Evolutionary conservation across 108 stramenopile species (phyloP).

Genomic region (Cyclotella sp.): DNA sequence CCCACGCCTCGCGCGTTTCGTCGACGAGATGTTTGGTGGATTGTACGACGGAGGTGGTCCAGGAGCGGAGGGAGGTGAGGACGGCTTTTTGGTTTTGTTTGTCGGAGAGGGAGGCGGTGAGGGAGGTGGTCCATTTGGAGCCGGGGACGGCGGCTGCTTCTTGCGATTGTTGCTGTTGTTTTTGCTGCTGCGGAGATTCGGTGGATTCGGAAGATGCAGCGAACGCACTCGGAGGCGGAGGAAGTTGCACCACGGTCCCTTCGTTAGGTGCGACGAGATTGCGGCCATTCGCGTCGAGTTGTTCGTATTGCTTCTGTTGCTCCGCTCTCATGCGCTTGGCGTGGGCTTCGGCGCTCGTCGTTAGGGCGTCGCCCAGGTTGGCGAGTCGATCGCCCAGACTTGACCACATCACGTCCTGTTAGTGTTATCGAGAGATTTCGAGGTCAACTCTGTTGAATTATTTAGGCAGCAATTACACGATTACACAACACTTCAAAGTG

Average conservation of each 20-base stretch:
- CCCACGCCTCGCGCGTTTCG: constrained; percentile 37
- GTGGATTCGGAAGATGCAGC: background rate
- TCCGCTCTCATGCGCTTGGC: constrained; percentile 18
- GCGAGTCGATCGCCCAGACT: constrained; percentile 46
- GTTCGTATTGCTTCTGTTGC: constrained; percentile 5
- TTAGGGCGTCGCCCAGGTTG: constrained; percentile 39
- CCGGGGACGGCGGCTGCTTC: background rate
- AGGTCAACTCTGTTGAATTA: too few relatives aligned
- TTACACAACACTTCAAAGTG: too few relatives aligned
- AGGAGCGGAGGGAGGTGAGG: constrained; percentile 25
- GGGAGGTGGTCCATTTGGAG: constrained; percentile 25
- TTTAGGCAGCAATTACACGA: too few relatives aligned
- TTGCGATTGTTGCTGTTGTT: constrained; percentile 18
- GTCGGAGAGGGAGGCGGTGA: constrained; percentile 34
- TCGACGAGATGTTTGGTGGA: constrained; percentile 39
- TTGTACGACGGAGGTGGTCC: constrained; percentile 33
- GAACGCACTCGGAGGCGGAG: background rate
- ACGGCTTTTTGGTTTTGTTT: constrained; percentile 32
- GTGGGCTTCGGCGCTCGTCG: constrained; percentile 27
- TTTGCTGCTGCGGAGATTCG: background rate
- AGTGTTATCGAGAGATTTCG: background rate
- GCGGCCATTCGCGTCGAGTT: background rate
- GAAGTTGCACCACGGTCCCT: constrained; percentile 13
- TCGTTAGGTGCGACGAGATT: background rate
- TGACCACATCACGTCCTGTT: constrained; percentile 23